Evolutionary conservation across 306 rosid species (phyloP), one percentile per base, ranked within the genome.

Genomic region (Oemleria cerasiformis): DNA sequence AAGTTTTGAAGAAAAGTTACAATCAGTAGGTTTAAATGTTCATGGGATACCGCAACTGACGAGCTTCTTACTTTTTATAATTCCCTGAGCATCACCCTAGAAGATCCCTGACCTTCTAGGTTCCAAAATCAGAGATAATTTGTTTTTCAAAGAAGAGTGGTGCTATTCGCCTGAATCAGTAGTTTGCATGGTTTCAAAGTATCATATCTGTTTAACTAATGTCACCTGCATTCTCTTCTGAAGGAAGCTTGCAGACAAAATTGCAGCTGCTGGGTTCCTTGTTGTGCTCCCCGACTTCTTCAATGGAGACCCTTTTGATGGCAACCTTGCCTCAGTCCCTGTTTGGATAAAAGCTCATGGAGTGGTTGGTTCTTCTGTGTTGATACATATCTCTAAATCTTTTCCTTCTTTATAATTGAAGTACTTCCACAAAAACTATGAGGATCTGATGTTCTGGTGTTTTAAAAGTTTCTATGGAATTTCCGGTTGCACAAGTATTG

Each of bases 221-320:
- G 63, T 1, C 5, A 19, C 43, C 41, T n/a, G 51, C 45, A 39
- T 48, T 48, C 62, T 78, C 34, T 30, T 73, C 38, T 75, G 49
- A 78, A 89, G 96, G 85, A 85, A 84, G 82, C 84, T 85, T 3
- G 92, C 88, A 0, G 90, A 87, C 78, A 87, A 85, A 83, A 73
- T 76, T 68, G 88, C 88, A 55, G 74, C 78, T 3, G 50, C 86
- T 47, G 88, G 87, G 63, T 83, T 77, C 80, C 80, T 85, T 53
- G 96, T 83, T 70, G 85, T 84, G 67, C 83, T 87, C 76, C 96
- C 96, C 7, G 92, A 85, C 84, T 83, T 85, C 71, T 73, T 85
- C 1, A 72, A 71, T 17, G 84, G 88, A 44, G 85, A 87, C 70
- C 97, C 97, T 57, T 88, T 3, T 65, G 53, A 36, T 60, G 38